A percentile compares a stretch with the other conserved stretches of the same genome.
Conservation (phyloP, 2,329 filamentous ascomycete genomes). For the Claviceps sp. region DNA sequence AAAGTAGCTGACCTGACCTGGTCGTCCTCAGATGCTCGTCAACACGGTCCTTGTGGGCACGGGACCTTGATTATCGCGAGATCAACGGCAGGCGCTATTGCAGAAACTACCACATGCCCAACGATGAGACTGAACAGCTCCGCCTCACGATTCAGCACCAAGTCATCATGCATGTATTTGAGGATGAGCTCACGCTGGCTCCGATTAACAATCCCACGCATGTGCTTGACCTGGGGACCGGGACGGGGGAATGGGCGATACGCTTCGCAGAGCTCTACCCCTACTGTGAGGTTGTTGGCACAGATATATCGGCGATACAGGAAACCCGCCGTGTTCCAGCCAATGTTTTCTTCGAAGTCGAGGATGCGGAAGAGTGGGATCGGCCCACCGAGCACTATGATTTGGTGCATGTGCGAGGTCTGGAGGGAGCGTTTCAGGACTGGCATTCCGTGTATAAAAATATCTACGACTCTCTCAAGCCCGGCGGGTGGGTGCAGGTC, state of each 20-base stretch:
- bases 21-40: slow-evolving; percentile 23
- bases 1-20: not conserved
- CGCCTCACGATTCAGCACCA: slow-evolving; percentile 49
- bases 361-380: slow-evolving; percentile 48
- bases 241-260: slow-evolving; percentile 38
- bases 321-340: slow-evolving; percentile 42
- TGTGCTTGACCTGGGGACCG: slow-evolving; percentile 45
- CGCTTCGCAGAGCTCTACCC: slow-evolving; percentile 41
- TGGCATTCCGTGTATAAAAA: slow-evolving; percentile 42
- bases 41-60: slow-evolving; percentile 34
- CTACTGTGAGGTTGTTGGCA: slow-evolving; percentile 42
- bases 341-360: slow-evolving; percentile 47
- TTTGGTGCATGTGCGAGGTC: slow-evolving; percentile 41
- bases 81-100: slow-evolving; percentile 53
- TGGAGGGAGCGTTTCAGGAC: slow-evolving; percentile 42
- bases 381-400: slow-evolving; percentile 38
- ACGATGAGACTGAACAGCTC: slow-evolving; percentile 51
- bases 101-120: slow-evolving; percentile 50
- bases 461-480: slow-evolving; percentile 37
- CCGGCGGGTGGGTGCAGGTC: slow-evolving; percentile 44
- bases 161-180: slow-evolving; percentile 41
- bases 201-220: slow-evolving; percentile 25
- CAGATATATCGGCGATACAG: slow-evolving; percentile 43
- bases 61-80: slow-evolving; percentile 40
- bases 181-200: slow-evolving; percentile 30